phyloP scores from a whole-genome alignment of 768 basidiomycete species.

The Cystobasidiopsis lactophilus region DNA sequence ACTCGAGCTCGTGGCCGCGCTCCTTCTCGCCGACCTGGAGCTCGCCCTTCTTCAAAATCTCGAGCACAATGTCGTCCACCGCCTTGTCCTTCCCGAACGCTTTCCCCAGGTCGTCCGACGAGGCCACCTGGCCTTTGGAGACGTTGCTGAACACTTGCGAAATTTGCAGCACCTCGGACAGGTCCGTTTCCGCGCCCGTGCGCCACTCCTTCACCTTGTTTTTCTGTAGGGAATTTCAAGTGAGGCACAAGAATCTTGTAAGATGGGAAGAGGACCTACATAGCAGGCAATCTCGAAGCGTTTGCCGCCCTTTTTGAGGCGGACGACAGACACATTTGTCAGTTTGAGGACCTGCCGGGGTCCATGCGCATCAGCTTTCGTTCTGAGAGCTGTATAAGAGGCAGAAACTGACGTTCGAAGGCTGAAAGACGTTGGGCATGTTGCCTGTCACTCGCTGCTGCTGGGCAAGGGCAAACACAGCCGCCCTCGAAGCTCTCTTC shows the following conservation, averaged over 20 bases:
- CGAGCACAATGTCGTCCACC: slow-evolving; percentile 52
- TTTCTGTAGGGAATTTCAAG: too few species aligned
- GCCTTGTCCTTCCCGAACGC: slow-evolving; percentile 44
- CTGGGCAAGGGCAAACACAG: too few species aligned
- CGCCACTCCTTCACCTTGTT: slow-evolving; percentile 97
- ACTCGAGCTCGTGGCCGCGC: slow-evolving; percentile 64
- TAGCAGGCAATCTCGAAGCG: slow-evolving; percentile 99
- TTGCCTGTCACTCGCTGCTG: too few species aligned
- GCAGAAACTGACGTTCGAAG: too few species aligned
- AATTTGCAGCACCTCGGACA: slow-evolving; percentile 92
- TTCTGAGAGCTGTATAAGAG: too few species aligned
- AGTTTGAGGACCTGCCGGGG: too few species aligned
- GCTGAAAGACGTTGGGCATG: too few species aligned
- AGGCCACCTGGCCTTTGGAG: slow-evolving; percentile 83
- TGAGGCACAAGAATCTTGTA: too few species aligned
- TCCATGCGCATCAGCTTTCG: too few species aligned
- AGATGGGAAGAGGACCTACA: too few species aligned
- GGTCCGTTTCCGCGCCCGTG: slow-evolving; percentile 77
- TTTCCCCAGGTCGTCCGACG: slow-evolving; percentile 71
- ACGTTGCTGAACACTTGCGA: slow-evolving; percentile 90
- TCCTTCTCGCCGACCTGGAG: slow-evolving; percentile 95
- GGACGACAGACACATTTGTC: slow-evolving; percentile 90
- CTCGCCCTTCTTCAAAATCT: slow-evolving; percentile 92
- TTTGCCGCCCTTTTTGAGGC: slow-evolving; percentile 89
- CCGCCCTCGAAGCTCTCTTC: too few species aligned